phyloP scores from a whole-genome alignment of 2,329 filamentous ascomycete species.

The Colletotrichum liaoningense region DNA sequence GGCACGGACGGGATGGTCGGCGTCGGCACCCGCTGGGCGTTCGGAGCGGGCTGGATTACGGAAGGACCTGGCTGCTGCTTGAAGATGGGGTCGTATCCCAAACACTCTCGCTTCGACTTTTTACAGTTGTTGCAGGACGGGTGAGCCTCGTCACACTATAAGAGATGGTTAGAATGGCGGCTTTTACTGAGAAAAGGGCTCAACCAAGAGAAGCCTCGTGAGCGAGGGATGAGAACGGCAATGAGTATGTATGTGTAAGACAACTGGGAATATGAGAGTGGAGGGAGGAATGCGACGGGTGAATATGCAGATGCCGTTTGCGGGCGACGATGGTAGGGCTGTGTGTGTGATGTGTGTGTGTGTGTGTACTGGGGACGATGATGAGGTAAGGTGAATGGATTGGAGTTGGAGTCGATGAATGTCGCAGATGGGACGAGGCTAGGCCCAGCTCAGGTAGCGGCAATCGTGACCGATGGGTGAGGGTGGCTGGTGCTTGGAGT shows the following conservation, averaged over 20 bases:
- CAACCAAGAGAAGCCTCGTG: background rate
- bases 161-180: constrained; percentile 15
- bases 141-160: constrained; percentile 94
- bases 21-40: constrained; percentile 50
- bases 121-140: constrained; percentile 91
- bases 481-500: background rate
- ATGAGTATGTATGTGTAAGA: background rate
- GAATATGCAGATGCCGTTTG: background rate
- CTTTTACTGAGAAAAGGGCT: background rate
- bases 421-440: background rate
- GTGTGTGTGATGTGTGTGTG: background rate
- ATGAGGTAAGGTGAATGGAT: constrained; percentile 15
- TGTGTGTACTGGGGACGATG: constrained; percentile 5
- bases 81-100: constrained; percentile 90
- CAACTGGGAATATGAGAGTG: background rate
- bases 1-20: constrained; percentile 50
- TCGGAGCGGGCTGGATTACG: constrained; percentile 78
- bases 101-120: constrained; percentile 88
- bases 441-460: background rate
- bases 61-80: constrained; percentile 78
- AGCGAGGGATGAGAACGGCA: background rate
- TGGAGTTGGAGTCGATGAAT: background rate
- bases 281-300: background rate
- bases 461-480: background rate
- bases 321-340: background rate